Percentiles rank a stretch among this genome's conserved stretches.
phyloP scores from a whole-genome alignment of 2,329 filamentous ascomycete species.

The Cercospora berteroae region DNA sequence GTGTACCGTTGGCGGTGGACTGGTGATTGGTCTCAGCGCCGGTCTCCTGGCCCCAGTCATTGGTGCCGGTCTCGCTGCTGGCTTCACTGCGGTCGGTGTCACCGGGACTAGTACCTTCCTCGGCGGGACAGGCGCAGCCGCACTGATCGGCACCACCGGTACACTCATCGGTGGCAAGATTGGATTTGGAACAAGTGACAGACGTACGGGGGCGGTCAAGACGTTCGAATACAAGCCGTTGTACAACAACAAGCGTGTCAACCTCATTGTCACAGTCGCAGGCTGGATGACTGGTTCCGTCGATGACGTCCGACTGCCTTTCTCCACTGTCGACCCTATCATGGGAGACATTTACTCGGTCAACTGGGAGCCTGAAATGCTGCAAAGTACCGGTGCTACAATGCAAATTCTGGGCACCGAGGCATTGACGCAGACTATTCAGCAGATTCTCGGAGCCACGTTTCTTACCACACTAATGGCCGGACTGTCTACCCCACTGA shows the following conservation, averaged over 20 bases:
- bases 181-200: constrained; percentile 77
- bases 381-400: constrained; percentile 95
- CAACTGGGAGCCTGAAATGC: constrained; percentile 96
- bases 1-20: constrained; percentile 88
- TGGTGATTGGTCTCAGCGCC: constrained; percentile 93
- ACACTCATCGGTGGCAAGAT: constrained; percentile 85
- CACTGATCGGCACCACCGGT: constrained; percentile 86
- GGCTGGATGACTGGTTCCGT: constrained; percentile 99
- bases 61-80: constrained; percentile 86
- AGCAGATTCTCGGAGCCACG: constrained; percentile 90
- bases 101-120: constrained; percentile 85
- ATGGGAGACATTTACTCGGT: constrained; percentile 99
- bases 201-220: constrained; percentile 85
- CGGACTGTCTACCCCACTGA: constrained; percentile 84
- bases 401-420: constrained; percentile 98
- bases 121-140: constrained; percentile 86
- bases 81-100: constrained; percentile 92
- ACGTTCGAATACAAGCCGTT: constrained; percentile 96
- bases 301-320: constrained; percentile 92
- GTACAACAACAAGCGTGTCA: constrained; percentile 97
- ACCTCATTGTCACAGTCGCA: constrained; percentile 89
- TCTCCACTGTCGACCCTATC: constrained; percentile 91
- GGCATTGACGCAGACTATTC: constrained; percentile 91
- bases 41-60: constrained; percentile 91
- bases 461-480: constrained; percentile 88